A percentile compares a stretch with the other conserved stretches of the same genome.
phyloP scores from a whole-genome alignment of 2,329 filamentous ascomycete genomes.

The Venturia aucupariae region DNA sequence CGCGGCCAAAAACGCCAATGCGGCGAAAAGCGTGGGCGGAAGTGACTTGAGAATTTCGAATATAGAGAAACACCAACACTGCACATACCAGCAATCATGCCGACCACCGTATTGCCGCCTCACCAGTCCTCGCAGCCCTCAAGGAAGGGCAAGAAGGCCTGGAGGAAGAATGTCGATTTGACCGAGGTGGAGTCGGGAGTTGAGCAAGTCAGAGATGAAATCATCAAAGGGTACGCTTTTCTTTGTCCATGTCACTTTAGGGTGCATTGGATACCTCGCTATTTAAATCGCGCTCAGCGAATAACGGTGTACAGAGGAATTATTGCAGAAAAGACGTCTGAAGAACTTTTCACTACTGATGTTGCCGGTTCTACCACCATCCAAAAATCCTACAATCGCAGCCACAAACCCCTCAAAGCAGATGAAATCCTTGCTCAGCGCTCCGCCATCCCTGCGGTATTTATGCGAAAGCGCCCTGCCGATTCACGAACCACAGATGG shows the following conservation, averaged over 20 bases:
- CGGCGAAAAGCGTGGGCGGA: not conserved
- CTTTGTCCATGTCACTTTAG: not conserved
- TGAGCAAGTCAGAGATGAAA: slow-evolving; percentile 74
- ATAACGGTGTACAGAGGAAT: slow-evolving; percentile 45
- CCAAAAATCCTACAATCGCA: slow-evolving; percentile 54
- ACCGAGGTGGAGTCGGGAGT: slow-evolving; percentile 77
- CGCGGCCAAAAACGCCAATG: not conserved
- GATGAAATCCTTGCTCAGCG: slow-evolving; percentile 86
- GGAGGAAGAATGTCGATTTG: slow-evolving; percentile 96
- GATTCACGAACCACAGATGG: slow-evolving; percentile 61
- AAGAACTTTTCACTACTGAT: slow-evolving; percentile 80
- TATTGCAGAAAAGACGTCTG: slow-evolving; percentile 70
- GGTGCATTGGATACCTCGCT: too few species aligned
- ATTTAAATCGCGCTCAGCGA: not conserved
- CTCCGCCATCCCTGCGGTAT: slow-evolving; percentile 71
- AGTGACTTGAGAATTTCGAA: not conserved
- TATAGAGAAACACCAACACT: not conserved
- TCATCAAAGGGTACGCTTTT: slow-evolving; percentile 67
- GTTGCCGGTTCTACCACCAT: slow-evolving; percentile 60
- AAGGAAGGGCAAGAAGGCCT: slow-evolving; percentile 95
- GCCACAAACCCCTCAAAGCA: slow-evolving; percentile 70
- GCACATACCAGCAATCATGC: not conserved
- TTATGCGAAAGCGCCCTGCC: slow-evolving; percentile 65
- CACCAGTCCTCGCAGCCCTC: slow-evolving; percentile 81
- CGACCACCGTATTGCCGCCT: slow-evolving; percentile 38